Base-by-base conservation (phyloP, 2,329 filamentous ascomycete species). In the Fusarium tjaetaba region DNA sequence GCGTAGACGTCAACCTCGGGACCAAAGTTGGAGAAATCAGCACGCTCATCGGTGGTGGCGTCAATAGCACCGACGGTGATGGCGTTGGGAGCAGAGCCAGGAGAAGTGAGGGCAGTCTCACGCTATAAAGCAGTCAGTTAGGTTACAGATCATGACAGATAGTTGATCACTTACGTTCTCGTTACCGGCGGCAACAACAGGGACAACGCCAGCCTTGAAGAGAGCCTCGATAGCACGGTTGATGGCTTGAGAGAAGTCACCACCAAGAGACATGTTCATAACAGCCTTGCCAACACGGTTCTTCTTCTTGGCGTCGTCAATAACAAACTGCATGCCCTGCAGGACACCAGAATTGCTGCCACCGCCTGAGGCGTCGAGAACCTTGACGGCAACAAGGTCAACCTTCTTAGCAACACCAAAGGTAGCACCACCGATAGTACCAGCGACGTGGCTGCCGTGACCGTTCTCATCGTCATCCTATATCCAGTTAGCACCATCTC, bases 221-320 rank as follows among this genome's bases (percentile, higher is more conserved):
- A 90, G 79, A 43, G 81, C 82, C 74, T 87, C 79, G 66, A 90
- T 86, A 76, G 88, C 88, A n/a, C 82, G 79, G 83, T 91, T 90
- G 79, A 90, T 79, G 30, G 88, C 86, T 4, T 75, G 67, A 13
- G 87, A 89, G 46, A 73, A 77, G 65, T 81, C 79, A 34, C 88
- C 88, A 65, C 88, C 88, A 26, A 91, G 84, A 8, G 89, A 91
- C 88, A 91, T 89, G 85, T 90, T 91, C 85, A 91, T 87, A 74
- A 91, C 86, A 63, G 87, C 84, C 77, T 88, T 89, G 77, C 88
- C 87, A n/a, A 71, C 66, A 39, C 85, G 79, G 28, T 82, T 82
- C 70, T 81, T 82, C 41, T 79, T 61, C 46, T 78, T 72, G 45
- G 83, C 88, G 70, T 89, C 84, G n/a, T 84, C 71, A 49, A 85